Percentiles rank a stretch among this genome's conserved stretches.
phyloP scores from a whole-genome alignment of 345 rosid species.

The Lepidium sativum region DNA sequence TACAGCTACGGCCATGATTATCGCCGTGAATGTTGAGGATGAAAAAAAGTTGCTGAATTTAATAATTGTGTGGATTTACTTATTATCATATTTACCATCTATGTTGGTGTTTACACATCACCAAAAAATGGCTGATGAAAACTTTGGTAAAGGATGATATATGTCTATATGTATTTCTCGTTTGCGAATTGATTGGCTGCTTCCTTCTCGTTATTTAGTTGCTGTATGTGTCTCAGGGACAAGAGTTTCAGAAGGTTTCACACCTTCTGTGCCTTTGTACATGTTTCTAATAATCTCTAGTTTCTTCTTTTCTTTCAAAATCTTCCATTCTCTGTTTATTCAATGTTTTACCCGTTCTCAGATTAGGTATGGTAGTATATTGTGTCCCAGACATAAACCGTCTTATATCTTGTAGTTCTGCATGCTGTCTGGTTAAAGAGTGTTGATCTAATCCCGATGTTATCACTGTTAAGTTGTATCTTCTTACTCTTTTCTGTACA shows the following conservation, averaged over 20 bases:
- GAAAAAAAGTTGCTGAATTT: constrained; percentile 8
- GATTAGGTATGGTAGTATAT: background rate
- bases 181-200: background rate
- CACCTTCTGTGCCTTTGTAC: constrained; percentile 2
- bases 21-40: constrained; percentile 31
- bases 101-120: constrained; percentile 10
- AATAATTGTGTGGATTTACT: background rate
- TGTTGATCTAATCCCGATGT: background rate
- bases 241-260: background rate
- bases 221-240: background rate
- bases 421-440: constrained; percentile 8
- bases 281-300: background rate
- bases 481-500: background rate
- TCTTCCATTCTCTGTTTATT: background rate
- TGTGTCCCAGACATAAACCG: background rate
- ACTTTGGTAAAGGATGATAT: constrained; percentile 9
- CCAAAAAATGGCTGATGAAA: constrained; percentile 7
- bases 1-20: constrained; percentile 30
- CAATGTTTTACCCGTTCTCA: background rate
- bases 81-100: background rate
- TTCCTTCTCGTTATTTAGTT: constrained; percentile 9
- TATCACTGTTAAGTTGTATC: constrained; percentile 3
- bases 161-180: background rate
- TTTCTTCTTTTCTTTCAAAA: background rate
- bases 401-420: background rate